Evolutionary conservation across 805 yeast species (phyloP).

Genomic region (Spathaspora sp.): DNA sequence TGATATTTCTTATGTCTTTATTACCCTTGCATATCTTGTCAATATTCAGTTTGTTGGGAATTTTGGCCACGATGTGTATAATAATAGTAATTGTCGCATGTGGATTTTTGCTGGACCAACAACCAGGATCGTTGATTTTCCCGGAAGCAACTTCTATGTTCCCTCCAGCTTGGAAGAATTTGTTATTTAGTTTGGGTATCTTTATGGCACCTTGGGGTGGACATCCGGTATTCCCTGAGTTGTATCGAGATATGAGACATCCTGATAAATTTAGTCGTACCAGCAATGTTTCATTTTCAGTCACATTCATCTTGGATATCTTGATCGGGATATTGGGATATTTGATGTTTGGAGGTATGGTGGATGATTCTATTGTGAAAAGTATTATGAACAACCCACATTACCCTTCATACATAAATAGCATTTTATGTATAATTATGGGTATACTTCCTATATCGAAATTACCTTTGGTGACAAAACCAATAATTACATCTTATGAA

Average conservation of each 20-base stretch:
- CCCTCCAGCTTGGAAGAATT: constrained; percentile 28
- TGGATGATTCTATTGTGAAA: constrained; percentile 74
- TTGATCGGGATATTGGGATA: constrained; percentile 64
- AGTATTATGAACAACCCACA: constrained; percentile 63
- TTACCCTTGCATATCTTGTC: constrained; percentile 55
- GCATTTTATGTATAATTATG: constrained; percentile 27
- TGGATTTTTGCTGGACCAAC: constrained; percentile 36
- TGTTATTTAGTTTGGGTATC: constrained; percentile 57
- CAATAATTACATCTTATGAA: constrained; percentile 38
- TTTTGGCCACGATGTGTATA: constrained; percentile 50
- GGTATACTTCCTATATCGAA: constrained; percentile 40
- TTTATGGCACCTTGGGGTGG: constrained; percentile 84
- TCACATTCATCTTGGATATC: constrained; percentile 57
- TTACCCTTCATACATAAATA: constrained; percentile 57
- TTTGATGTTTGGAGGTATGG: constrained; percentile 73
- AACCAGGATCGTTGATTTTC: constrained; percentile 55
- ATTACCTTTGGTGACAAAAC: constrained; percentile 35
- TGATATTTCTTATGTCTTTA: constrained; percentile 47
- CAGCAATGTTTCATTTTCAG: constrained; percentile 51
- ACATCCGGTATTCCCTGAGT: constrained; percentile 74
- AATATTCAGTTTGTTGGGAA: constrained; percentile 53
- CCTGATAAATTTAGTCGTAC: constrained; percentile 56
- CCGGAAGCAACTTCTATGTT: constrained; percentile 40
- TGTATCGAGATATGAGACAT: constrained; percentile 67
- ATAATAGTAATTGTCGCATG: constrained; percentile 44